A percentile compares a stretch with the other conserved stretches of the same genome.
Conservation (phyloP, 306 rosid species). For the Lathyrus oleraceus region DNA sequence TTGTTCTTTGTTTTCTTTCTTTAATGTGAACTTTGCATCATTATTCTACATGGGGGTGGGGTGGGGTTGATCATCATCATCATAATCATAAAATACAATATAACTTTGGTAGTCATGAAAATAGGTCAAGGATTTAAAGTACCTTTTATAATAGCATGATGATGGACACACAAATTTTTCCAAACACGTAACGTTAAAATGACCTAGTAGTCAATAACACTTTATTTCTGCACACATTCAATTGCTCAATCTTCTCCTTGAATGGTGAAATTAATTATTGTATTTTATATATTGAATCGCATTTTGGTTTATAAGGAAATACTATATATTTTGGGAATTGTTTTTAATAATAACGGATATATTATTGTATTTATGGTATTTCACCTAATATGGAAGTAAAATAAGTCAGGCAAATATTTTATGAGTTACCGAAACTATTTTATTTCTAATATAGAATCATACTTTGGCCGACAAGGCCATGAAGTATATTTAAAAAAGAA, state of each 20-base stretch:
- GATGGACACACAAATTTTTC: slow-evolving; percentile 6
- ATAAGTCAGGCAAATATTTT: no score
- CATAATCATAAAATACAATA: no score
- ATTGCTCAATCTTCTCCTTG: slow-evolving; percentile 16
- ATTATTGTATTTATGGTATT: no score
- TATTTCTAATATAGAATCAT: neutral
- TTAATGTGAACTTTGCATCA: neutral
- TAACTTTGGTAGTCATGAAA: neutral
- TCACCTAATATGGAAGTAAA: no score
- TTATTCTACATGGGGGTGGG: slow-evolving; percentile 8
- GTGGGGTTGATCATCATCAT: neutral
- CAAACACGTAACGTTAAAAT: slow-evolving; percentile 10
- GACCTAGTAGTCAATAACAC: slow-evolving; percentile 28
- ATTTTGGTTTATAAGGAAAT: neutral
- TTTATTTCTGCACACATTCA: slow-evolving; percentile 13
- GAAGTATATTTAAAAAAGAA: neutral
- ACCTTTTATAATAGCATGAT: slow-evolving; percentile 18
- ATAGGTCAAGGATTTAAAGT: slow-evolving; percentile 24
- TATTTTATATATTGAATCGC: neutral
- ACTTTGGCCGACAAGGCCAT: neutral
- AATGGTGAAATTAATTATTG: slow-evolving; percentile 17
- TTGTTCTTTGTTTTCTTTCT: neutral
- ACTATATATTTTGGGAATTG: no score
- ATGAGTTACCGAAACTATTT: neutral
- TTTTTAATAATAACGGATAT: no score